phyloP scores from a whole-genome alignment of 1,284 basidiomycete species.

The Ceratobasidium sp. region DNA sequence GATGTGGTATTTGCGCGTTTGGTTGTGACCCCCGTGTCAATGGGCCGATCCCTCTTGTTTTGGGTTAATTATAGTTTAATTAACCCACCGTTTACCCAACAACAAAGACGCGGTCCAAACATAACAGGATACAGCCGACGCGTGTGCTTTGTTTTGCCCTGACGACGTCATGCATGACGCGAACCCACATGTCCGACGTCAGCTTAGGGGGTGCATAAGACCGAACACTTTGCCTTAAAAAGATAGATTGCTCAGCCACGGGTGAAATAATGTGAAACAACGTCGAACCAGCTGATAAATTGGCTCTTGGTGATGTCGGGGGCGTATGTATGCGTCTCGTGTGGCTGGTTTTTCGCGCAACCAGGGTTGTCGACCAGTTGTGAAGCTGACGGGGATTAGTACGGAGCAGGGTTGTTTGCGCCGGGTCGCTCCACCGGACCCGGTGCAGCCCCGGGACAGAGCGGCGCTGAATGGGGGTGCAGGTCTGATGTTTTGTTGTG shows the following conservation, averaged over 20 bases:
- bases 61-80: neutral
- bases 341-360: neutral
- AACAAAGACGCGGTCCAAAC: slow-evolving; percentile 1
- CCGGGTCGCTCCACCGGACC: neutral
- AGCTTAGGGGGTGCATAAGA: neutral
- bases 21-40: neutral
- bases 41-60: neutral
- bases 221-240: neutral
- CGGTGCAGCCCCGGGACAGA: too few species aligned
- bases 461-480: too few species aligned
- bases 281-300: neutral
- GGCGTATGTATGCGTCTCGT: neutral
- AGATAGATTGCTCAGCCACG: neutral
- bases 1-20: neutral
- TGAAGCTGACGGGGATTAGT: too few species aligned
- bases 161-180: slow-evolving; percentile 12
- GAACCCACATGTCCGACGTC: neutral
- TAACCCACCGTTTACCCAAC: neutral
- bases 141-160: neutral
- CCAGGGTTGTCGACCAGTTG: neutral
- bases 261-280: neutral
- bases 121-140: neutral
- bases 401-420: neutral
- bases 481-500: too few species aligned
- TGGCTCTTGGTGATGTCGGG: too few species aligned